A percentile compares a stretch with the other conserved stretches of the same genome.
Conservation (phyloP, 805 yeast species). For the Kazachstania viticola region DNA sequence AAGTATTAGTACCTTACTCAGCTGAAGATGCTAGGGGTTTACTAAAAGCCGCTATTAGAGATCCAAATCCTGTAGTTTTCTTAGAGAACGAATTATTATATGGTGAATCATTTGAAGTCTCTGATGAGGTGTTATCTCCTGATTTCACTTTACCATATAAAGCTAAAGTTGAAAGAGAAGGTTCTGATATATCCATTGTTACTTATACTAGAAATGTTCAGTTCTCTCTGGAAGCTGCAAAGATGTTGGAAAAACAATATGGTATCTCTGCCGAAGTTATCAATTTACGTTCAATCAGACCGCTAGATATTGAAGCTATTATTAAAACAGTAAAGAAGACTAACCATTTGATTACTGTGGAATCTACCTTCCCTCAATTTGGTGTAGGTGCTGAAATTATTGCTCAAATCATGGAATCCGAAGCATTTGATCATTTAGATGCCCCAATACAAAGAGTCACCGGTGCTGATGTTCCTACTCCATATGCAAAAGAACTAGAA, state of each 20-base stretch:
- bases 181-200: slow-evolving; percentile 80
- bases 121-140: slow-evolving; percentile 78
- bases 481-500: slow-evolving; percentile 92
- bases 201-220: slow-evolving; percentile 87
- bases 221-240: slow-evolving; percentile 84
- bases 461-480: slow-evolving; percentile 99
- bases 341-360: slow-evolving; percentile 90
- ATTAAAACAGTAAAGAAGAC: slow-evolving; percentile 89
- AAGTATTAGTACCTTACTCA: slow-evolving; percentile 90
- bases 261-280: slow-evolving; percentile 88
- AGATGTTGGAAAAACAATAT: slow-evolving; percentile 67
- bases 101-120: slow-evolving; percentile 81
- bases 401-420: slow-evolving; percentile 97
- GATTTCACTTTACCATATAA: slow-evolving; percentile 87
- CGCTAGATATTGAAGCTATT: slow-evolving; percentile 82
- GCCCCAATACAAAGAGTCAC: slow-evolving; percentile 98
- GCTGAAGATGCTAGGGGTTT: slow-evolving; percentile 95
- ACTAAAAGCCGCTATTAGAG: slow-evolving; percentile 92
- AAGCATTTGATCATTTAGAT: slow-evolving; percentile 95
- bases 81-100: slow-evolving; percentile 92
- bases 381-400: slow-evolving; percentile 98
- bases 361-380: slow-evolving; percentile 95
- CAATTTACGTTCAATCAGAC: slow-evolving; percentile 94
- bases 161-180: slow-evolving; percentile 91
- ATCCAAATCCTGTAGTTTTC: slow-evolving; percentile 94